A percentile compares a stretch with the other conserved stretches of the same genome.
Conservation (phyloP, 2,329 filamentous ascomycete species). For the Neocucurbitaria cava region DNA sequence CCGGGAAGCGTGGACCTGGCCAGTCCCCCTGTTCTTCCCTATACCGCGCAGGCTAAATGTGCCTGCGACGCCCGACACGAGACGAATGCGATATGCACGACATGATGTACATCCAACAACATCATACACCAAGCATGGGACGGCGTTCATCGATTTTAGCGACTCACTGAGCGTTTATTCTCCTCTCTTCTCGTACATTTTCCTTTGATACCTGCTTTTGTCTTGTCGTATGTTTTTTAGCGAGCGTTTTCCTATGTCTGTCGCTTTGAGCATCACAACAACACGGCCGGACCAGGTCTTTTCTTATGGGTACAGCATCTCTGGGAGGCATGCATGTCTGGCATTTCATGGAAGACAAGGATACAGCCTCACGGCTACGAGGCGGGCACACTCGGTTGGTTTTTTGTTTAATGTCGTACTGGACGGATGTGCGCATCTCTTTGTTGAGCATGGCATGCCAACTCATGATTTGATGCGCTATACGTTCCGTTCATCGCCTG, state of each 20-base stretch:
- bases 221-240: slow-evolving; percentile 52
- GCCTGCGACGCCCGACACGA: slow-evolving; percentile 50
- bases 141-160: slow-evolving; percentile 61
- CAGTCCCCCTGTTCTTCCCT: slow-evolving; percentile 41
- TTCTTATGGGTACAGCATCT: slow-evolving; percentile 51
- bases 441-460: slow-evolving; percentile 49
- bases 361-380: slow-evolving; percentile 54
- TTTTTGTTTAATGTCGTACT: slow-evolving; percentile 51
- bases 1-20: slow-evolving; percentile 53
- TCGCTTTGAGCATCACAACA: slow-evolving; percentile 35
- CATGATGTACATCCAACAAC: slow-evolving; percentile 49
- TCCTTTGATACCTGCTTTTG: slow-evolving; percentile 53
- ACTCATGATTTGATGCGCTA: slow-evolving; percentile 41
- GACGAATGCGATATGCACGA: slow-evolving; percentile 55
- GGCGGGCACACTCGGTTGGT: slow-evolving; percentile 49
- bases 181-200: slow-evolving; percentile 49
- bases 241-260: slow-evolving; percentile 49
- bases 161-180: slow-evolving; percentile 37
- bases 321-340: slow-evolving; percentile 54
- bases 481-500: slow-evolving; percentile 40
- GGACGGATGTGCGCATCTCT: slow-evolving; percentile 46
- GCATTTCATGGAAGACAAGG: slow-evolving; percentile 51
- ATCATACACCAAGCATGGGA: slow-evolving; percentile 60
- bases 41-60: slow-evolving; percentile 43
- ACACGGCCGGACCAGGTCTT: slow-evolving; percentile 48